Base-by-base conservation (phyloP, 106 monocot species). In the Triglochin maritima region DNA sequence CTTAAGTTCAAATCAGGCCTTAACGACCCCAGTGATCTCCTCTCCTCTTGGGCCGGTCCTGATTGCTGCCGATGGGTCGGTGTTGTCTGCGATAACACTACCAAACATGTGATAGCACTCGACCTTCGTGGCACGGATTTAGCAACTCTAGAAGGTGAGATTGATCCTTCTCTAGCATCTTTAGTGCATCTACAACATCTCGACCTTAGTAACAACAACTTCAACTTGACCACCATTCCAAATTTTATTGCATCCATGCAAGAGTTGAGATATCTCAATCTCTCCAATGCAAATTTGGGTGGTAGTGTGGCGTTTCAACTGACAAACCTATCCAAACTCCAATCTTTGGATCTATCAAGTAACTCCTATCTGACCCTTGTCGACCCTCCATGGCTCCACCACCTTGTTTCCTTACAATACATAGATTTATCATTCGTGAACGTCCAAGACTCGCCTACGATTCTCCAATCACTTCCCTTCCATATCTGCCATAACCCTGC, bases 41-140 rank as follows among this genome's bases (percentile, higher is more conserved):
- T 85, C 4, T 76, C 78, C 9, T 85, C 79, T 1, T 85, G 85
- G 85, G 13, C 1, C 0, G 78, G 71, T 29, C 3, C 4, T 9
- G 73, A 79, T 43, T 85, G 81, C 66, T 85, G 85, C 50, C 49
- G 15, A 7, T 85, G 85, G 81, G 52, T 4, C 8, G 79, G 81
- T 14, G 56, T 85, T 5, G 4, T 13, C 2, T 85, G 85, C 69
- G 43, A 66, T 67, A 72, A 69, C 43, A 16, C 0, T 3, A 81
- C 78, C 0, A 75, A 74, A 2, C 74, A 81, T 42, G 72, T 85
- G 55, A 7, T 79, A 14, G 14, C 4, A 14, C 63, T 83, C n/a
- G 53, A 84, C 41, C 62, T 85, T 9, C 71, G 16, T 12, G 52
- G 69, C 59, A 2, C 50, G 43, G 9, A 53, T 7, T 29, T 29